Base-by-base conservation (phyloP, 2,329 filamentous ascomycete genomes). In the Scytalidium sp. region DNA sequence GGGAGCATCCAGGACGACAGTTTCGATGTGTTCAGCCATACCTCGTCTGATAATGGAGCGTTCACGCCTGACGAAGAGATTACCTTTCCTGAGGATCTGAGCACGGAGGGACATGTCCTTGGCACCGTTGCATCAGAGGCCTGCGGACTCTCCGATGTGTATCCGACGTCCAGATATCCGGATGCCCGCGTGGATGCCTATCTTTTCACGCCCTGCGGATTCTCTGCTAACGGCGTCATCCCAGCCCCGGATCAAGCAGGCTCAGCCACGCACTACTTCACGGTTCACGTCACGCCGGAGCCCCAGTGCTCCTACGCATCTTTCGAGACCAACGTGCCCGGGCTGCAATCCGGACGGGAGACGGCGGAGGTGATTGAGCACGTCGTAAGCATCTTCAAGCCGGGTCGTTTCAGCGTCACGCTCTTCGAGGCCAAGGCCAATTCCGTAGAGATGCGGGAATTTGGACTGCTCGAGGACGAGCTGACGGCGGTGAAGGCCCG, bases 271-370 rank as follows among this genome's bases (percentile, higher is more conserved):
- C 91, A 97, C 72, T 99, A 99, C 74, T 99, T 97, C 72, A 99
- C 93, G 1, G 94, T 99, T 20, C 94, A 99, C 66, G 94, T 99
- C 58, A 99, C 94, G 0, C 94, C 94, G 0, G 94, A 99, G 76
- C 90, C 93, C 13, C 85, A 96, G 63, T 99, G 93, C 76, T 97
- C 92, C 4, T 99, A 96, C 68, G 94, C 94, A 29, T 97, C 91
- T 2, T 99, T 99, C 66, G 94, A 99, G 76, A 97, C 94, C 58
- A 99, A 97, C 61, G 93, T 99, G 3, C 94, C 94, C 1, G 88
- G 90, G 21, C 85, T 84, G 4, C 90, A 96, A 72, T 90, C 83
- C 50, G 92, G 92, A 15, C 87, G 92, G 55, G 88, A 92, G 66
- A 97, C 93, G 1, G 84, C 85, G 21, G 93, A 96, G 56, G 87